phyloP scores from a whole-genome alignment of 2,329 filamentous ascomycete species.

The Salinomyces thailandicus region DNA sequence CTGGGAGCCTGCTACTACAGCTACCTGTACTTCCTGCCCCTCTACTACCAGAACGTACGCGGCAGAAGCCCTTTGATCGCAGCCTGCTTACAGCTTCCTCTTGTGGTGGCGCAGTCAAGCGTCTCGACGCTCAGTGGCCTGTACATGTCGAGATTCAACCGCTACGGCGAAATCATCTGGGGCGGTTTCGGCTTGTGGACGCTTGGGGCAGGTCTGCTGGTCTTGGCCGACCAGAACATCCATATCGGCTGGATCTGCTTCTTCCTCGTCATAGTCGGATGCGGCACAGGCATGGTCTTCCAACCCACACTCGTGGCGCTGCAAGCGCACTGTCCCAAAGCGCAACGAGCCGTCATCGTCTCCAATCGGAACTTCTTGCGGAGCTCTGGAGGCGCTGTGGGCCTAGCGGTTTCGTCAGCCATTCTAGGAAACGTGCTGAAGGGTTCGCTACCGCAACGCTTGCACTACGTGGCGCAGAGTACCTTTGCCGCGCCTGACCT shows the following conservation, averaged over 20 bases:
- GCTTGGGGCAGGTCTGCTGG: slow-evolving; percentile 43
- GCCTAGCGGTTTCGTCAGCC: slow-evolving; percentile 48
- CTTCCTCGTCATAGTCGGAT: slow-evolving; percentile 41
- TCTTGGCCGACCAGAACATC: slow-evolving; percentile 39
- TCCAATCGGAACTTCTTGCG: slow-evolving; percentile 54
- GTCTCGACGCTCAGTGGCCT: slow-evolving; percentile 43
- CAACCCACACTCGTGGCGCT: slow-evolving; percentile 45
- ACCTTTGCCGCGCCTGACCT: slow-evolving; percentile 30
- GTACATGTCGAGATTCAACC: slow-evolving; percentile 47
- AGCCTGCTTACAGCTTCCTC: slow-evolving; percentile 34
- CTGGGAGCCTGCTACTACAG: slow-evolving; percentile 51
- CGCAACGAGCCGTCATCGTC: slow-evolving; percentile 51
- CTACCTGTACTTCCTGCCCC: slow-evolving; percentile 50
- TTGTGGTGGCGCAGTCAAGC: slow-evolving; percentile 39
- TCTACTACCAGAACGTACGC: slow-evolving; percentile 52
- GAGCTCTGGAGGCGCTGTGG: slow-evolving; percentile 47
- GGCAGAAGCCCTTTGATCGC: slow-evolving; percentile 37
- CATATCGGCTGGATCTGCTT: slow-evolving; percentile 40
- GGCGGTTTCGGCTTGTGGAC: slow-evolving; percentile 39
- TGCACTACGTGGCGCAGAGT: slow-evolving; percentile 30
- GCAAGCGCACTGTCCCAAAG: slow-evolving; percentile 41
- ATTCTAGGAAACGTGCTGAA: slow-evolving; percentile 30
- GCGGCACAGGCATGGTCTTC: slow-evolving; percentile 45
- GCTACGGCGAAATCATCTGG: slow-evolving; percentile 52
- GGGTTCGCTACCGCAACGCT: slow-evolving; percentile 29